These are phyloP conservation scores for Bonia amplexicaulis DNA, from an alignment of 176 grass and related monocot species.

Conservation along the genomic window DNA sequence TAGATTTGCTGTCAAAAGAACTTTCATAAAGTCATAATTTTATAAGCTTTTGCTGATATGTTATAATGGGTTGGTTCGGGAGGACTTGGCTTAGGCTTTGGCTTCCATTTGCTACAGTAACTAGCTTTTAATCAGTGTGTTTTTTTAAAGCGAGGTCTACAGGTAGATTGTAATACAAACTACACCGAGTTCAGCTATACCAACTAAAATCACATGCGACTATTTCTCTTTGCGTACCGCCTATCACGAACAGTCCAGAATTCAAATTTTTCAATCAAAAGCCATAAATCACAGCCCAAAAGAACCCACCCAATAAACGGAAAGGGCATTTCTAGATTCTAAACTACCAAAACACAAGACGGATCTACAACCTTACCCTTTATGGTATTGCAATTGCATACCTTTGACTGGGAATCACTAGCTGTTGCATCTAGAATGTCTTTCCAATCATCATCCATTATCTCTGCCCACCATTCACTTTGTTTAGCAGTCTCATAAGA, in stretches of 20 bases:
- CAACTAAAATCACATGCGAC: no score
- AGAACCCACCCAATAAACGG: not conserved
- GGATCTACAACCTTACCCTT: slow-evolving; percentile 2
- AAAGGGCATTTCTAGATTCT: slow-evolving; percentile 11
- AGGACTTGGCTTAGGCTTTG: no score
- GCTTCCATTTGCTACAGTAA: no score
- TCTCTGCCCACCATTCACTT: slow-evolving; percentile 70
- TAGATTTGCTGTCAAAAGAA: not conserved
- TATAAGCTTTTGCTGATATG: not conserved
- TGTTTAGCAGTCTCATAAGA: slow-evolving; percentile 63
- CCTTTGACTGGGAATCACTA: slow-evolving; percentile 55
- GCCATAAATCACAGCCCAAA: no score
- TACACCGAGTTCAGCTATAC: no score
- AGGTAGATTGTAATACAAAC: no score
- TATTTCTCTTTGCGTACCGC: no score
- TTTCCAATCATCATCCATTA: slow-evolving; percentile 88
- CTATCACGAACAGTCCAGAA: no score
- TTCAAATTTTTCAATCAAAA: no score
- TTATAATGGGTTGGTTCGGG: not conserved
- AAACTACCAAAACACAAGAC: slow-evolving; percentile 17
- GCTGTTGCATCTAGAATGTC: slow-evolving; percentile 61
- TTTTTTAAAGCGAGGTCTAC: no score
- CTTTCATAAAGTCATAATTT: not conserved
- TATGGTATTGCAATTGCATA: slow-evolving; percentile 24
- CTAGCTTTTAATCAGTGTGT: no score